A percentile compares a stretch with the other conserved stretches of the same genome.
These are phyloP conservation scores for Colletotrichum musae DNA, from an alignment of 2,329 filamentous ascomycete genomes.

Conservation along the genomic window DNA sequence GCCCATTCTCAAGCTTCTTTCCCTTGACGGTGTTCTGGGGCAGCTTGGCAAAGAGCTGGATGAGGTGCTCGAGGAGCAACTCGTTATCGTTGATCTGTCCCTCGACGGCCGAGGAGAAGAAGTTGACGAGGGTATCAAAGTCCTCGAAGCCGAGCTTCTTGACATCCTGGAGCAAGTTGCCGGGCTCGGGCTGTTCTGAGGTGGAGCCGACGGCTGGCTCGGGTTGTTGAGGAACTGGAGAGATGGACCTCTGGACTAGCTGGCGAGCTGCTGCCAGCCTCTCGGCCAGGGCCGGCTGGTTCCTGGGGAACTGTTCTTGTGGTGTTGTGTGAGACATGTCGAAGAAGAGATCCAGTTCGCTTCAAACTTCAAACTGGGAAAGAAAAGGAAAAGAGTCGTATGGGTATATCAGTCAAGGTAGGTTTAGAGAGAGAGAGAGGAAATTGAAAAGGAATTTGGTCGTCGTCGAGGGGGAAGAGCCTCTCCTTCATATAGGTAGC, in stretches of 20 bases:
- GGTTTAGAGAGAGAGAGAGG: background rate
- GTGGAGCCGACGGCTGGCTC: conserved; percentile 11
- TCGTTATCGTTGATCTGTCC: conserved; percentile 41
- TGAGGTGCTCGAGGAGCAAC: conserved; percentile 40
- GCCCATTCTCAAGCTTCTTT: conserved; percentile 38
- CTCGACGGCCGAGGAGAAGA: conserved; percentile 35
- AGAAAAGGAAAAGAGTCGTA: no score
- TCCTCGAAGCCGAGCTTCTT: conserved; percentile 43
- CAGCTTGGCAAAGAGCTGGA: conserved; percentile 41
- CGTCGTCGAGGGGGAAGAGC: background rate
- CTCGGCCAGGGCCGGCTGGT: conserved; percentile 31
- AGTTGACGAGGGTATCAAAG: conserved; percentile 40
- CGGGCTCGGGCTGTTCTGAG: conserved; percentile 22
- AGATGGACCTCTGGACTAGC: conserved; percentile 29
- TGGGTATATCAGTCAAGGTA: background rate
- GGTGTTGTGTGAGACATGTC: conserved; percentile 23
- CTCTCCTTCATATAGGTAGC: conserved; percentile 26
- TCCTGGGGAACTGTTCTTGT: conserved; percentile 32
- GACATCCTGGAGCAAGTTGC: conserved; percentile 38
- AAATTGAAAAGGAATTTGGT: background rate
- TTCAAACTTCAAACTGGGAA: background rate
- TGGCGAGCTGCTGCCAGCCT: conserved; percentile 33
- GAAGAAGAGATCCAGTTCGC: conserved; percentile 1
- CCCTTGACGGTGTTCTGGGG: conserved; percentile 38
- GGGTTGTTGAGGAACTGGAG: conserved; percentile 19